Percentiles rank a stretch among this genome's conserved stretches.
These are phyloP conservation scores for Irpex sp. DNA, from an alignment of 1,284 basidiomycete species.

Conservation along the genomic window DNA sequence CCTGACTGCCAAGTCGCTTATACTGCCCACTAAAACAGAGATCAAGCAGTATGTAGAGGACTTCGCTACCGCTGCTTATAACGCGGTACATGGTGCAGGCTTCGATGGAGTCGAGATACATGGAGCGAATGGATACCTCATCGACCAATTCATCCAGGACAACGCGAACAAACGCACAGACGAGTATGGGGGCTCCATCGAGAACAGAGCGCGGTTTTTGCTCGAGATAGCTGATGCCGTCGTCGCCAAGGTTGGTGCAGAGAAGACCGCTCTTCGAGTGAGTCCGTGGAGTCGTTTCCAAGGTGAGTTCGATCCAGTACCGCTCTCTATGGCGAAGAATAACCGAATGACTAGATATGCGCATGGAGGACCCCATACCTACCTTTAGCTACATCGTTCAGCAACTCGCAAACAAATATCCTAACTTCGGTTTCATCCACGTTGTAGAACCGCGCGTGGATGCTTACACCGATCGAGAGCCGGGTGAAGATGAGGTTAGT, in stretches of 20 bases:
- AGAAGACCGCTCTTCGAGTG: neutral
- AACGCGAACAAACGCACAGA: conserved; percentile 48
- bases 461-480: conserved; percentile 16
- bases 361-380: neutral
- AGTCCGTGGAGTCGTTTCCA: conserved; percentile 50
- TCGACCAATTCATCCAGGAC: conserved; percentile 36
- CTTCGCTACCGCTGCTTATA: conserved; percentile 21
- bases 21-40: neutral
- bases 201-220: conserved; percentile 37
- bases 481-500: conserved; percentile 12
- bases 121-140: conserved; percentile 30
- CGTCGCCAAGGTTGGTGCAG: neutral
- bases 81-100: conserved; percentile 19
- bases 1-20: neutral
- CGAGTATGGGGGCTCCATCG: conserved; percentile 51
- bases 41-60: conserved; percentile 17
- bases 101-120: neutral
- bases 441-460: conserved; percentile 36
- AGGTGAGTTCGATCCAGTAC: conserved; percentile 30
- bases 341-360: neutral
- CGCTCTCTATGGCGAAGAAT: neutral
- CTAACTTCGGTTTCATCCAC: conserved; percentile 54
- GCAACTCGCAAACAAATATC: conserved; percentile 26
- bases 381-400: neutral
- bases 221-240: neutral